A percentile compares a stretch with the other conserved stretches of the same genome.
phyloP scores from a whole-genome alignment of 179 eudicot species.

The Corrigiola litoralis region DNA sequence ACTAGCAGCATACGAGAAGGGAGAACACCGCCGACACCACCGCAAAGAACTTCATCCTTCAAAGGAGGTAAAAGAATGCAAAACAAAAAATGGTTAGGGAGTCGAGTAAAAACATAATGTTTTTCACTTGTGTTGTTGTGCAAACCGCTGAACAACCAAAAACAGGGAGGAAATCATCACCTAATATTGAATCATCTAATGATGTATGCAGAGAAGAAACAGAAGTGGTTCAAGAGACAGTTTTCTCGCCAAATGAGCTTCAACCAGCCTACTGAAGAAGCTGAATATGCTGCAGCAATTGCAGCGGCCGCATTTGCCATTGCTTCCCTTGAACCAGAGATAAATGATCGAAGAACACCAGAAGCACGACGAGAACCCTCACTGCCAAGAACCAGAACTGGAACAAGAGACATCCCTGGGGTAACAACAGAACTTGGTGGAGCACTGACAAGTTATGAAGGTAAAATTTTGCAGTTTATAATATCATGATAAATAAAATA shows the following conservation, averaged over 20 bases:
- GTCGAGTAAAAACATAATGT: too few relatives aligned
- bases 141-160: background rate
- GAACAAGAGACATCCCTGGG: conserved; percentile 7
- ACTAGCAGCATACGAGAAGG: conserved; percentile 13
- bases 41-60: conserved; percentile 22
- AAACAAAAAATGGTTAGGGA: too few relatives aligned
- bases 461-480: conserved; percentile 20
- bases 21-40: conserved; percentile 4
- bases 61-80: conserved; percentile 21
- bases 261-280: conserved; percentile 31
- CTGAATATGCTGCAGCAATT: conserved; percentile 60
- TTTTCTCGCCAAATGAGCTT: conserved; percentile 46
- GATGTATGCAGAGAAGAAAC: conserved; percentile 46
- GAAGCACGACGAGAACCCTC: conserved; percentile 21
- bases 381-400: conserved; percentile 35
- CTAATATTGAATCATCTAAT: background rate
- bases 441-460: conserved; percentile 32
- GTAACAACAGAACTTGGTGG: conserved; percentile 26
- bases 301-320: conserved; percentile 87
- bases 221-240: conserved; percentile 52
- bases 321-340: conserved; percentile 40
- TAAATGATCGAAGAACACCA: conserved; percentile 23
- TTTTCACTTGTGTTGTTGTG: background rate
- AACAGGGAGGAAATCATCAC: background rate
- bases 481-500: background rate